Conservation (phyloP, 2,329 filamentous ascomycete genomes). For the Exophiala calicioides region DNA sequence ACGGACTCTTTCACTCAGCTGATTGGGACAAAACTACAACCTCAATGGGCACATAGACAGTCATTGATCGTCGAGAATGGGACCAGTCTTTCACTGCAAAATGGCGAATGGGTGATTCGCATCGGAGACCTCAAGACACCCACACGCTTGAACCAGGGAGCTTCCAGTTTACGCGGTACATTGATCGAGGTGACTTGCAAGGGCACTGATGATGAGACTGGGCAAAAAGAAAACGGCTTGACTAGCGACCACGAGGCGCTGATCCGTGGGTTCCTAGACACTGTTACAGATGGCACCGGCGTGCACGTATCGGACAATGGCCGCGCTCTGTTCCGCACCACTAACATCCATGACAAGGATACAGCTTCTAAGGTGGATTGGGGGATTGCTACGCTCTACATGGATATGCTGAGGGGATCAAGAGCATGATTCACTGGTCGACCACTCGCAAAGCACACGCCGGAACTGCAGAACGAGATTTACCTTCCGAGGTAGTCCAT, state of each 20-base stretch:
- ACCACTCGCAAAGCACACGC: too few relatives aligned
- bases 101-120: constrained; percentile 24
- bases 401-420: constrained; percentile 24
- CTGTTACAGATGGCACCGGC: constrained; percentile 22
- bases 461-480: too few relatives aligned
- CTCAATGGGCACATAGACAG: constrained; percentile 29
- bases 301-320: constrained; percentile 14
- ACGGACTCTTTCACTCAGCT: constrained; percentile 28
- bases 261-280: constrained; percentile 20
- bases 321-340: constrained; percentile 19
- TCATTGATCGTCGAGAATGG: constrained; percentile 29
- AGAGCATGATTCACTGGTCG: too few relatives aligned
- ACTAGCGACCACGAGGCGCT: constrained; percentile 23
- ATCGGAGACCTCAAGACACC: constrained; percentile 30
- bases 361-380: constrained; percentile 14
- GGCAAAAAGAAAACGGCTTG: constrained; percentile 2
- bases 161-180: constrained; percentile 22
- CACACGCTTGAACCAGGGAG: constrained; percentile 17
- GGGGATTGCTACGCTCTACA: constrained; percentile 26
- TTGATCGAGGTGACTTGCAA: constrained; percentile 24
- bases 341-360: constrained; percentile 1
- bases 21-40: constrained; percentile 29
- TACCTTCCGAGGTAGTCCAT: too few relatives aligned
- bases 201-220: background rate
- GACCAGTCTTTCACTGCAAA: constrained; percentile 19